Evolutionary conservation across 2,329 filamentous ascomycete genomes (phyloP).

Genomic region (Alternaria gansuensis): DNA sequence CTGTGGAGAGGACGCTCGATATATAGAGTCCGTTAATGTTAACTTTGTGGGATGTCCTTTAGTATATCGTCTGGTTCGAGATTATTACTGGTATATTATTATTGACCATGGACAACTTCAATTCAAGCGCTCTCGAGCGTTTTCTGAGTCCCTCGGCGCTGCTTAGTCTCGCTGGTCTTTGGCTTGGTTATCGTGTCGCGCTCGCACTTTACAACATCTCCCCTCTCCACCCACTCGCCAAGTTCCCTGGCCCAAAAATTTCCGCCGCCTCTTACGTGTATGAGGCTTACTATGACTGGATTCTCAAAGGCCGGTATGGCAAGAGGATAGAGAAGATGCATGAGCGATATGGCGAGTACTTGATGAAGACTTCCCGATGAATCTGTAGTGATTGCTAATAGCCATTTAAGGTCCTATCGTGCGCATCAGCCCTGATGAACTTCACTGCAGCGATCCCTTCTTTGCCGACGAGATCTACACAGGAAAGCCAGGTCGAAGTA

Average conservation of each 20-base stretch:
- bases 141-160: too few species aligned
- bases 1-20: too few species aligned
- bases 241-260: constrained; percentile 44
- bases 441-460: constrained; percentile 44
- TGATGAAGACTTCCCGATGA: too few species aligned
- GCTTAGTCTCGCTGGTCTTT: constrained; percentile 17
- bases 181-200: constrained; percentile 32
- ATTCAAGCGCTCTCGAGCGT: too few species aligned
- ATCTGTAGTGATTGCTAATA: too few species aligned
- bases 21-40: too few species aligned
- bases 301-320: constrained; percentile 44
- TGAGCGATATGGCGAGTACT: constrained; percentile 32
- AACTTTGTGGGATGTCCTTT: too few species aligned
- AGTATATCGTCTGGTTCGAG: too few species aligned
- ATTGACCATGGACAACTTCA: too few species aligned
- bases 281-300: constrained; percentile 44
- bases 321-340: constrained; percentile 48
- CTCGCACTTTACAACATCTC: constrained; percentile 39
- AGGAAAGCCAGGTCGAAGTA: constrained; percentile 4
- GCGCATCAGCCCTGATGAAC: constrained; percentile 47
- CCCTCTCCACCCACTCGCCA: constrained; percentile 35
- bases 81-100: too few species aligned
- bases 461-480: constrained; percentile 51
- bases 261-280: constrained; percentile 40
- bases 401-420: constrained; percentile 26